Base-by-base conservation (phyloP, 176 grass and related monocot genomes). In the Sorghum bicolor region DNA sequence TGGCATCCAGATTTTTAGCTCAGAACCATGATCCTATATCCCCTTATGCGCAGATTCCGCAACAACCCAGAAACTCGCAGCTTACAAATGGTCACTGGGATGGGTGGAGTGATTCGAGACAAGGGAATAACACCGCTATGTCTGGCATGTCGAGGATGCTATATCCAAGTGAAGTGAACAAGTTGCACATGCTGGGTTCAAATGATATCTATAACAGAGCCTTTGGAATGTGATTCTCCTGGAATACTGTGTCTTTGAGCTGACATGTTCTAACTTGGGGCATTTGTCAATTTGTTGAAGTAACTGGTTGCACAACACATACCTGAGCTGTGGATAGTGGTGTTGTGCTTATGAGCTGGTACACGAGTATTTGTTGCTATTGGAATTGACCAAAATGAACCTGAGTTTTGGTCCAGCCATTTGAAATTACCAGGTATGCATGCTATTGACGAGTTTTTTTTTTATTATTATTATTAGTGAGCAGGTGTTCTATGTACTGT, bases 201-300 rank as follows among this genome's bases (percentile, higher is more conserved):
- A 88, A 83, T 77, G 88, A 92, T 91, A 28, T 94, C 22, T 94
- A 87, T 80, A 92, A 89, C 86, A 94, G 83, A 82, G 84, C 92
- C 84, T 97, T 94, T 88, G 92, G 94, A 88, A 82, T 94, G 78
- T 97, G 70, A 89, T 74, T 75, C 72, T 79, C 76, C 16, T 71
- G 24, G 70, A 37, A 65, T 60, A 32, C 69, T 81, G 60, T 19
- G 29, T 19, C 26, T 87, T 85, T 77, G 77, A 74, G 71, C 72
- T 92, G 75, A 50, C 24, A 36, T 58, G 37, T 2, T 79, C 87
- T 67, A 62, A 73, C 67, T 53, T 78, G 45, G 72, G 60, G 12
- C 74, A 29, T 61, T 69, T n/a, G n/a, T n/a, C n/a, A n/a, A n/a
- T n/a, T 47, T 67, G 67, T 73, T 64, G 74, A 80, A 74, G 78